phyloP scores from a whole-genome alignment of 768 basidiomycete species.

The Holtermanniella nyarrowii region DNA sequence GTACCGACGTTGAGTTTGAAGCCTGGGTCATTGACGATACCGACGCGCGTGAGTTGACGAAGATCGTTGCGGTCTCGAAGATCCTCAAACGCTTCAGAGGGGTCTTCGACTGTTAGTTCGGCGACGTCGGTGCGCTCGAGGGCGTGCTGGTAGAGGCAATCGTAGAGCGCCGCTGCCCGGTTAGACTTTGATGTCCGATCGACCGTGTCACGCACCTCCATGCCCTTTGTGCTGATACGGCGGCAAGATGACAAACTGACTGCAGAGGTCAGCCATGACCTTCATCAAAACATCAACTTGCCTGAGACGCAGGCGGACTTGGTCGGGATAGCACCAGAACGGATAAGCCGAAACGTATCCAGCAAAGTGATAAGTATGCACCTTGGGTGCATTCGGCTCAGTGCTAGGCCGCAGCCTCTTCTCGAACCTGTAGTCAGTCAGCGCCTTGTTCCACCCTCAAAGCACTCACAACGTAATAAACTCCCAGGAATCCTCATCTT shows the following conservation, averaged over 20 bases:
- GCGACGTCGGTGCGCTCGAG: slow-evolving; percentile 57
- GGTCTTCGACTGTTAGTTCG: slow-evolving; percentile 96
- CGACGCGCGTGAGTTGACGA: slow-evolving; percentile 64
- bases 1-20: slow-evolving; percentile 64
- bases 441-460: background rate
- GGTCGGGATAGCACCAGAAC: slow-evolving; percentile 93
- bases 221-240: slow-evolving; percentile 84
- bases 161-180: slow-evolving; percentile 84
- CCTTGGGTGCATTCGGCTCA: no score
- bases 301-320: slow-evolving; percentile 76
- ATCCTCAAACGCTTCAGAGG: slow-evolving; percentile 95
- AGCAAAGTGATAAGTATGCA: slow-evolving; percentile 71
- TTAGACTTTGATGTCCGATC: no score
- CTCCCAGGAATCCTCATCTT: slow-evolving; percentile 89
- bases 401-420: slow-evolving; percentile 54
- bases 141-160: slow-evolving; percentile 68
- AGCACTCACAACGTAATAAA: slow-evolving; percentile 68
- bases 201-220: slow-evolving; percentile 71
- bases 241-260: slow-evolving; percentile 87
- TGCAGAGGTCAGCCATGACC: slow-evolving; percentile 31
- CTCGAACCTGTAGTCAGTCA: slow-evolving; percentile 59
- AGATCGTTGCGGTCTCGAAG: slow-evolving; percentile 87
- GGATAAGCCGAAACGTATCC: slow-evolving; percentile 92
- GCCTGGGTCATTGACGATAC: slow-evolving; percentile 58
- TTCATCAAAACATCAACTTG: slow-evolving; percentile 34